Evolutionary conservation across 352 stramenopile genomes (phyloP), one percentile per base, ranked within the genome.

Genomic region (Phytophthora citricola): DNA sequence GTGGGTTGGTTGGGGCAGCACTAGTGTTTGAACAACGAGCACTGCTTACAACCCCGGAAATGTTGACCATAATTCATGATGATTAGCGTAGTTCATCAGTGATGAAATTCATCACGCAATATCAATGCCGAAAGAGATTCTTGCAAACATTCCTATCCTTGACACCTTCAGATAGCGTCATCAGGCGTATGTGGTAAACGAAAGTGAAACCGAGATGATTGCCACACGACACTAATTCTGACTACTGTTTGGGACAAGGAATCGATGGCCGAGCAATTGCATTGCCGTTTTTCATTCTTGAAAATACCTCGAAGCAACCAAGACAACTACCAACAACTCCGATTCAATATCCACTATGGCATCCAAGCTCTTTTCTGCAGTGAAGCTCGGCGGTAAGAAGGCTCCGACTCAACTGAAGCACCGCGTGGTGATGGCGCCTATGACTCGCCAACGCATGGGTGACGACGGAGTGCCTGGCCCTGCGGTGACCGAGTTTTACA

Each of bases 361-460:
- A 4, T 58, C 71, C 34, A 80, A 78, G 51, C 71, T 88, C 55
- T 87, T 89, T 41, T 69, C 76, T n/a, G 60, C 76, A 31, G 56
- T 87, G 6, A 83, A 69, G 24, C 67, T 88, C 53, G 76, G 79
- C 36, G 75, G 68, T 27, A 71, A 81, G 15, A 68, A 63, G 24
- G 27, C 59, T 2, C 66, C 72, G 22, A 54, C 79, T 15, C 44
- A 76, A 47, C 66, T 92, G 39, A 73, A 75, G 53, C 79, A 92
- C 55, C 80, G 83, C 34, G 68, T 92, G n/a, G 83, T 91, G 29
- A 83, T 92, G 75, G 83, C 83, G 12, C 84, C 84, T 9, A 71
- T 91, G 24, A 92, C 84, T 22, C 79, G 66, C 10, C 52, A 78
- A 17, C 79, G 69, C 36, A 69, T 56, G 26, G 76, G 62, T 2